phyloP scores from a whole-genome alignment of 805 yeast genomes.

The Zygosaccharomyces gambellarensis region DNA sequence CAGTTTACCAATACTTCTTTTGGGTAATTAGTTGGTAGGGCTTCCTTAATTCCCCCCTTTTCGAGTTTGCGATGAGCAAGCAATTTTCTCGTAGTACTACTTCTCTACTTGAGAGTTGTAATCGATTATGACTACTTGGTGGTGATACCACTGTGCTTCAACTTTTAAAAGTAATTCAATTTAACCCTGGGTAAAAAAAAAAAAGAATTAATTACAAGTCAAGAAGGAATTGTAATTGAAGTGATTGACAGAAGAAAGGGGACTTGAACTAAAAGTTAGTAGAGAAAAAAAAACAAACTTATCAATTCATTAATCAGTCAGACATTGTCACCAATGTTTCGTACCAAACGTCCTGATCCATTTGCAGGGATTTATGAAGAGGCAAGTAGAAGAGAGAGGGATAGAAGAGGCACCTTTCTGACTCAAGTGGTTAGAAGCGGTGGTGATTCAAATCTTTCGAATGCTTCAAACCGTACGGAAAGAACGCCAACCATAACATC shows the following conservation, averaged over 20 bases:
- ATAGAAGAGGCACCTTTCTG: constrained; percentile 10
- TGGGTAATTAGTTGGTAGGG: not conserved
- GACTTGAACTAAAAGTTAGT: not conserved
- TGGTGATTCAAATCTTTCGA: not conserved
- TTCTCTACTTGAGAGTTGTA: not conserved
- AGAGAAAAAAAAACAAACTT: not conserved
- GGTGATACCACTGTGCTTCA: not conserved
- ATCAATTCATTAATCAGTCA: not conserved
- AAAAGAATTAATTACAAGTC: not conserved
- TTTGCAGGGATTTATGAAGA: not conserved
- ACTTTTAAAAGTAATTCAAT: not conserved
- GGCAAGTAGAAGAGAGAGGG: not conserved
- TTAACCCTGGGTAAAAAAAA: not conserved
- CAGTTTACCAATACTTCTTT: not conserved
- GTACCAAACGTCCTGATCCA: constrained; percentile 4
- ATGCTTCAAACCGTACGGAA: not conserved
- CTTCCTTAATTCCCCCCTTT: not conserved
- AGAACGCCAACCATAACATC: constrained; percentile 1
- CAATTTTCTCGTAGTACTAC: not conserved
- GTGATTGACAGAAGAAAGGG: not conserved
- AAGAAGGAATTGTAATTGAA: not conserved
- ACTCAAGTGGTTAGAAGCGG: constrained; percentile 8
- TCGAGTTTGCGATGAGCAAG: not conserved
- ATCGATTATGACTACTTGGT: not conserved
- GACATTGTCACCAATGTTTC: not conserved